These are phyloP conservation scores for Suillus alpinus DNA, from an alignment of 768 basidiomycete species.

Conservation along the genomic window DNA sequence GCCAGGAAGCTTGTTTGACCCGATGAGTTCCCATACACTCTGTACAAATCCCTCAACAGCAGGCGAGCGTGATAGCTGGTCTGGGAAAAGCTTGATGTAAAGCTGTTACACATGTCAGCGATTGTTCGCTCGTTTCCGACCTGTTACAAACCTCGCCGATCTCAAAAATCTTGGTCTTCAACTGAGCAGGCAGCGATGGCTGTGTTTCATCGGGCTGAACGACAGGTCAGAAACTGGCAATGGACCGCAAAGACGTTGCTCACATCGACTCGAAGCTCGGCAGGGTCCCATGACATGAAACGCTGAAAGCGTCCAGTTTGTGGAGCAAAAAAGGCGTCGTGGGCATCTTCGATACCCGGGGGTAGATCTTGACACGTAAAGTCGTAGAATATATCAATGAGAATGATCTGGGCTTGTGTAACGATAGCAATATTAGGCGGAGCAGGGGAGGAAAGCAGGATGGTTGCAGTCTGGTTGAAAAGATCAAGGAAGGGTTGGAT, in stretches of 20 bases:
- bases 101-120: constrained; percentile 40
- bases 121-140: not conserved
- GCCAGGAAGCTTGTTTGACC: constrained; percentile 61
- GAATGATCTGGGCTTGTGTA: constrained; percentile 72
- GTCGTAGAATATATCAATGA: constrained; percentile 90
- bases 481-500: constrained; percentile 80
- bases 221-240: constrained; percentile 8
- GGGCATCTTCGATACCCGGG: constrained; percentile 87
- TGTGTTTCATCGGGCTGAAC: constrained; percentile 72
- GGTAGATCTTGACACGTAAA: constrained; percentile 95
- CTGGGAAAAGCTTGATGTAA: constrained; percentile 80
- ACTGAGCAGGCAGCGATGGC: constrained; percentile 83
- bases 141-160: constrained; percentile 67
- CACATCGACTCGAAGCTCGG: constrained; percentile 67
- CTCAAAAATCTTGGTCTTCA: constrained; percentile 88
- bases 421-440: constrained; percentile 45
- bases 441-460: constrained; percentile 43
- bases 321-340: constrained; percentile 77
- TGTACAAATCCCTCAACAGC: constrained; percentile 76
- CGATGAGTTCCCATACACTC: constrained; percentile 86
- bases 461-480: constrained; percentile 62
- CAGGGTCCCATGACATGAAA: constrained; percentile 79
- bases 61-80: constrained; percentile 61
- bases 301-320: constrained; percentile 70
- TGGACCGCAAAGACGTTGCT: constrained; percentile 4